Conservation (phyloP, 2,329 filamentous ascomycete genomes). For the Raffaelea arxii region DNA sequence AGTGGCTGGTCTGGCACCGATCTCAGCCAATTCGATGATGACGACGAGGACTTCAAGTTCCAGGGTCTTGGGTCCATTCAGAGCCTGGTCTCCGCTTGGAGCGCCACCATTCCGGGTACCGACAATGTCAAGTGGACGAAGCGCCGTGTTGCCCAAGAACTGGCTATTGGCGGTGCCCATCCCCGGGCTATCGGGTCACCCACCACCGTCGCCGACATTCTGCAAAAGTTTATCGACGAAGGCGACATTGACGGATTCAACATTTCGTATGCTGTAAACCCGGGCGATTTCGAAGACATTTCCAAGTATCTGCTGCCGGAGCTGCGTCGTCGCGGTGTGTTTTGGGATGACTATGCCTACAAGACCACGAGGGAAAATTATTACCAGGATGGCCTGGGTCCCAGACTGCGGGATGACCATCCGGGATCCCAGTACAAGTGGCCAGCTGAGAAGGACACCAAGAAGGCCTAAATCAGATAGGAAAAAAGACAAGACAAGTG, state of each 20-base stretch:
- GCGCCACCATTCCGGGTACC: neutral
- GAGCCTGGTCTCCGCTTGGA: slow-evolving; percentile 4
- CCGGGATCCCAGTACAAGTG: slow-evolving; percentile 4
- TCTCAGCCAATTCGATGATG: slow-evolving; percentile 14
- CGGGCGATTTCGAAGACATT: slow-evolving; percentile 54
- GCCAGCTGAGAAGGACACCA: neutral
- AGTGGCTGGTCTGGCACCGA: slow-evolving; percentile 16
- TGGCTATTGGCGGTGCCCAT: slow-evolving; percentile 14
- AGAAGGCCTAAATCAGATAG: neutral
- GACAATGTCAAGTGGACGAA: slow-evolving; percentile 10
- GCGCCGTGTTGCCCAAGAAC: slow-evolving; percentile 11
- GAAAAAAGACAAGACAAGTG: neutral
- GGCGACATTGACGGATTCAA: slow-evolving; percentile 70
- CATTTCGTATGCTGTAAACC: slow-evolving; percentile 37
- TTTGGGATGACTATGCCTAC: slow-evolving; percentile 35
- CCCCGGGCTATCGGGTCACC: slow-evolving; percentile 48
- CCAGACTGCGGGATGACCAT: slow-evolving; percentile 3
- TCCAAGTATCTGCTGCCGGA: slow-evolving; percentile 55
- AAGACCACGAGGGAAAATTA: slow-evolving; percentile 3
- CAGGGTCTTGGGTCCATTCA: slow-evolving; percentile 5
- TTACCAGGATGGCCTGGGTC: slow-evolving; percentile 2
- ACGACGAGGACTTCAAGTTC: slow-evolving; percentile 14
- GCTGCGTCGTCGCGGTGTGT: slow-evolving; percentile 44
- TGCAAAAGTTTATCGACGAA: slow-evolving; percentile 58
- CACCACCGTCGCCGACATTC: slow-evolving; percentile 52